Percentiles rank a stretch among this genome's conserved stretches.
Evolutionary conservation across 2,329 filamentous ascomycete genomes (phyloP).

Genomic region (Trichoderma oligosporum): DNA sequence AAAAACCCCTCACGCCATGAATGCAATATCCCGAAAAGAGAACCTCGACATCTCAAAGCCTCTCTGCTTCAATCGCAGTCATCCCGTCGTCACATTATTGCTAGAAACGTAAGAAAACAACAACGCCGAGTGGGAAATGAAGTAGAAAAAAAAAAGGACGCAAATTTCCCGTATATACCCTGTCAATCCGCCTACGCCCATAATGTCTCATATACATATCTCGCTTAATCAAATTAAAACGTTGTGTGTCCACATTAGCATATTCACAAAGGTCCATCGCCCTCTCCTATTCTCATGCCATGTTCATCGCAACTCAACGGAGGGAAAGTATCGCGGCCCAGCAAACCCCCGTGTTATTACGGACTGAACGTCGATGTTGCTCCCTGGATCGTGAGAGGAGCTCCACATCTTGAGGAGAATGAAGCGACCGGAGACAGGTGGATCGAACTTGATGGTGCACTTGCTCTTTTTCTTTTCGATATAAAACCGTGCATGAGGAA

Average conservation of each 20-base stretch:
- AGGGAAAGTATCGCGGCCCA: slow-evolving; percentile 79
- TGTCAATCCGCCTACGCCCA: slow-evolving; percentile 1
- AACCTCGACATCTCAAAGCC: background rate
- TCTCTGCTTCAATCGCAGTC: background rate
- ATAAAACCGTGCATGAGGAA: slow-evolving; percentile 75
- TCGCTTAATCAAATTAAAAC: slow-evolving; percentile 10
- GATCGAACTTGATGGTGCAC: slow-evolving; percentile 82
- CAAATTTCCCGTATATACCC: slow-evolving; percentile 11
- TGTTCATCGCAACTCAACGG: slow-evolving; percentile 55
- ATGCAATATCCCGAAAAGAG: background rate
- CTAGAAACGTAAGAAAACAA: background rate
- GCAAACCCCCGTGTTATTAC: slow-evolving; percentile 80
- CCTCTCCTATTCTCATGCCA: background rate
- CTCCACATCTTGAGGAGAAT: slow-evolving; percentile 91
- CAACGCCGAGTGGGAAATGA: background rate
- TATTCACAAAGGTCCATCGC: background rate
- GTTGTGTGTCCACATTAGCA: background rate
- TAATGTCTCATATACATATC: background rate
- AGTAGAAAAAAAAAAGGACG: background rate
- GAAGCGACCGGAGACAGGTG: slow-evolving; percentile 75
- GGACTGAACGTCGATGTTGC: slow-evolving; percentile 86
- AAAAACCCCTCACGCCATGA: background rate
- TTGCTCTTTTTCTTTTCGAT: slow-evolving; percentile 79
- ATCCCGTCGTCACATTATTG: background rate
- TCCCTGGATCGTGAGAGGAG: slow-evolving; percentile 58